Base-by-base conservation (phyloP, 108 stramenopile genomes). In the Schizochytrium sp. region DNA sequence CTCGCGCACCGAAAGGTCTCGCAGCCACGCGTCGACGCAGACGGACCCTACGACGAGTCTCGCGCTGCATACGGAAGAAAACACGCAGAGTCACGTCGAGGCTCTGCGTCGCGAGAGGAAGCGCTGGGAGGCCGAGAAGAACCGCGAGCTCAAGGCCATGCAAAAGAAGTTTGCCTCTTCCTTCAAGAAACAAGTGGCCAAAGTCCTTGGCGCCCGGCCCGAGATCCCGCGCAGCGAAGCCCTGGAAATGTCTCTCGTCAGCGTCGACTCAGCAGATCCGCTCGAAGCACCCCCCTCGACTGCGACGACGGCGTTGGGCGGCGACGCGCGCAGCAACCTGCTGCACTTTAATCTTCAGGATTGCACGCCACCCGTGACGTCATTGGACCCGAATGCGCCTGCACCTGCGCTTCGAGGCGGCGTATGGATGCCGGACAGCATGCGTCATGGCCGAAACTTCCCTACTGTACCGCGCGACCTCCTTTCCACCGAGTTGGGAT, bases 171-270 rank as follows among this genome's bases (percentile, higher is more conserved):
- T 53, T 23, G 76, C 76, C 6, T 83, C 76, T 6, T 53, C 48
- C 19, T 83, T 83, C 51, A 83, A 83, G 28, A 83, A 53, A 4
- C 76, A 83, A 45, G 76, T 83, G 48, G 76, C 76, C 76, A 83
- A 83, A 23, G 48, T 83, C n/a, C 6, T 83, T 12, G 63, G 63
- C 63, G 25, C 63, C 21, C 63, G 63, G 14, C 63, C 25, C 25
- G 63, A 69, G 34, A 14, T 69, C 63, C 63, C 63, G 63, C 63
- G 63, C 63, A 69, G 25, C 4, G 63, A 69, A 18, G 63, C 63
- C 14, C 63, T 69, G 14, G 63, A 69, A 23, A 69, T 69, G 63
- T 69, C 63, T 6, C 63, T 69, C 3, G 63, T 69, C 41, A 69
- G 63, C 63, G 18, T 69, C 41, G 63, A 69, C 41, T 41, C 63